Base-by-base conservation (phyloP, 768 basidiomycete genomes). In the Lactarius akahatsu region DNA sequence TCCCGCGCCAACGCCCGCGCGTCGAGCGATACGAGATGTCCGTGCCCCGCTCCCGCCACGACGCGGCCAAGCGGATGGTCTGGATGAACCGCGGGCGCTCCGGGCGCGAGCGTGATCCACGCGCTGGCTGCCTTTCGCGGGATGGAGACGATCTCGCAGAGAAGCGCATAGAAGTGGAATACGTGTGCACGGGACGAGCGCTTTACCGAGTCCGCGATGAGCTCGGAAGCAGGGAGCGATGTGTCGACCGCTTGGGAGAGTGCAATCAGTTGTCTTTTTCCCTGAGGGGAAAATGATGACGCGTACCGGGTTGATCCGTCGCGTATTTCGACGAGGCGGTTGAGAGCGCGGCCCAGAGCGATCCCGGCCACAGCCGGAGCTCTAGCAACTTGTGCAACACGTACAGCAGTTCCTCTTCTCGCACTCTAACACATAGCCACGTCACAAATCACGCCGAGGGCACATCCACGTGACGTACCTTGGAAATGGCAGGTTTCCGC, bases 401-500 rank as follows among this genome's bases (percentile, higher is more conserved):
- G 73, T 95, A 96, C 1, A 96, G 74, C 16, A 98, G 73, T 71
- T 98, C 96, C 71, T 96, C 94, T 75, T 98, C 94, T 30, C 93
- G 83, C 0, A 86, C 85, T 62, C 95, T 95, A 65, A 32, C 4
- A 28, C 26, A n/a, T 50, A 38, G 41, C 34, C 11, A 26, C 5
- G 56, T 65, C 45, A 52, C 8, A n/a, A 13, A 40, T 41, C 58
- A 36, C 2, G 11, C 13, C 20, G 15, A 45, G 5, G 16, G 15
- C 9, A 34, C 40, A n/a, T 61, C 32, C 32, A 32, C 4, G 38
- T 0, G 8, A 72, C 77, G 69, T 60, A 92, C 92, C 94, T 85
- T 52, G 92, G 87, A 77, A 97, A 96, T 1, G 96, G 96, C 65
- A 96, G 79, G 66, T 83, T 85, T 1, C 96, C 94, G n/a, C 96